Base-by-base conservation (phyloP, 495 filamentous ascomycete species). In the Pyrenula aspistea region DNA sequence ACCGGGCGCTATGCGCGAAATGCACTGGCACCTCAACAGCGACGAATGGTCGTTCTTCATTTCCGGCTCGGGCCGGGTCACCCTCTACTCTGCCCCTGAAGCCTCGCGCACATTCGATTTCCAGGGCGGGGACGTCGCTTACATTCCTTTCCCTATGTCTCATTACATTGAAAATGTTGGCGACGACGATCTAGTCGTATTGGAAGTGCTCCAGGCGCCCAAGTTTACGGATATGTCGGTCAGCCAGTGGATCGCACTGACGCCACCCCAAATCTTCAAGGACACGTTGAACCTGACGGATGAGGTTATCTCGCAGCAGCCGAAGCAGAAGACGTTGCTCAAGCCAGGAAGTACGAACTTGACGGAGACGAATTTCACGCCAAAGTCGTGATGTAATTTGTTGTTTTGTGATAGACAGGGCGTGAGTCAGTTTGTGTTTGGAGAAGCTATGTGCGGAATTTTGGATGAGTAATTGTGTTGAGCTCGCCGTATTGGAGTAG, bases 1-100 rank as follows among this genome's bases (percentile, higher is more conserved):
- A 48, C 85, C 86, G 0, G 85, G 85, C 48, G 84, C 81, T 0
- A 79, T 91, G 78, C 79, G 87, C 2, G 87, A 91, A 64, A 79
- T 91, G 49, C 87, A 91, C 68, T 91, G 87, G 87, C 86, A 89
- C 60, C 83, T 84, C 0, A 77, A 75, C 10, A 81, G 79, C 22
- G 86, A 89, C 66, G 86, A 90, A 61, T 91, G 85, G 86, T 79
- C 77, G 1, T 91, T 85, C 69, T 89, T 90, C 71, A 77, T 89
- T 51, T 65, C 77, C 24, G 87, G 87, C 0, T 73, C 75, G 0
- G 87, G 78, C 0, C 77, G 87, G 2, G 83, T 86, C 12, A 89
- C 85, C 0, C 68, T 89, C 2, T 89, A 82, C 64, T 68, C 73
- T 2, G 81, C 85, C 0, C 77, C 82, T 0, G 64, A 67, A 0